phyloP scores from a whole-genome alignment of 1,284 basidiomycete species.

The Tilletia caries region DNA sequence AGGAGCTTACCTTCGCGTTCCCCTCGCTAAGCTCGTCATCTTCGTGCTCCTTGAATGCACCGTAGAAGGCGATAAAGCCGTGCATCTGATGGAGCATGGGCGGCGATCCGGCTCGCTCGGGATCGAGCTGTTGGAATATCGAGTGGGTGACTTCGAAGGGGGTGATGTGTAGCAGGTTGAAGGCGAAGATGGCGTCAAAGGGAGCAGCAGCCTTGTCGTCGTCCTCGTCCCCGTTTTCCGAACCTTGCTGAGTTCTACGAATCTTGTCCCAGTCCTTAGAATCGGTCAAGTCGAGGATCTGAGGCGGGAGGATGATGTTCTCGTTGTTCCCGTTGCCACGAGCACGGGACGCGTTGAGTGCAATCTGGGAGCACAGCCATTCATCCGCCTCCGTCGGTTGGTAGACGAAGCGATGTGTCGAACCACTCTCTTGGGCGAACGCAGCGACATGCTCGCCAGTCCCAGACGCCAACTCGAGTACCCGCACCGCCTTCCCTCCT shows the following conservation, averaged over 20 bases:
- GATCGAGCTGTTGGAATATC: conserved; percentile 26
- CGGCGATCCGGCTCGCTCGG: background rate
- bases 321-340: background rate
- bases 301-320: conserved; percentile 24
- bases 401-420: conserved; percentile 1
- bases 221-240: background rate
- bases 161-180: conserved; percentile 32
- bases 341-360: background rate
- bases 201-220: background rate
- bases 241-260: background rate
- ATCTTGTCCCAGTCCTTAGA: conserved; percentile 28
- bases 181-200: conserved; percentile 29
- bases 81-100: conserved; percentile 16
- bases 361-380: conserved; percentile 25
- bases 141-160: conserved; percentile 29
- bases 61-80: conserved; percentile 36
- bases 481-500: background rate
- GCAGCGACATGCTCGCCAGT: conserved; percentile 6
- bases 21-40: conserved; percentile 25
- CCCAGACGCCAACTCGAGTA: conserved; percentile 3
- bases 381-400: conserved; percentile 30
- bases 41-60: conserved; percentile 31
- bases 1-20: conserved; percentile 21
- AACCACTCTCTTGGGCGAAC: conserved; percentile 4
- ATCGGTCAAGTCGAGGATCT: conserved; percentile 25